Conservation (phyloP, 108 stramenopile species). For the Chaetoceros tenuissimus region DNA sequence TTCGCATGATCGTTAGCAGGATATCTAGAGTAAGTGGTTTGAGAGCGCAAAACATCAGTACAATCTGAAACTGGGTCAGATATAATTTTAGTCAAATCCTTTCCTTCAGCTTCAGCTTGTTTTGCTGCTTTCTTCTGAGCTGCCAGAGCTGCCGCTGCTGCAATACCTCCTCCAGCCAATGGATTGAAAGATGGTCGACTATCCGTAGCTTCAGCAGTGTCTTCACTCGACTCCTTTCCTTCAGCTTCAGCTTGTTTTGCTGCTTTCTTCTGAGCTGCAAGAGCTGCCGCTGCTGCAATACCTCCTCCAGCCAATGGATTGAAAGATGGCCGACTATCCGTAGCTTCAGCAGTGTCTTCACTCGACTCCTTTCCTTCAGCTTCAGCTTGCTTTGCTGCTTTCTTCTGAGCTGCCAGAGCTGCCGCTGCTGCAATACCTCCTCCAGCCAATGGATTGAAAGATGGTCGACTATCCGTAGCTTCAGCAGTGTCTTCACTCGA, state of each 20-base stretch:
- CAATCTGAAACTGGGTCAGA: too few species aligned
- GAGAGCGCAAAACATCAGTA: too few species aligned
- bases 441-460: neutral
- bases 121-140: constrained; percentile 5
- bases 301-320: constrained; percentile 3
- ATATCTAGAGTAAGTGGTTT: too few species aligned
- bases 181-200: neutral
- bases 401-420: constrained; percentile 10
- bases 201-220: too few species aligned
- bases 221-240: neutral
- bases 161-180: constrained; percentile 8
- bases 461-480: too few species aligned
- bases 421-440: constrained; percentile 15
- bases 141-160: constrained; percentile 13
- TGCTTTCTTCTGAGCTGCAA: constrained; percentile 7
- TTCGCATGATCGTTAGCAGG: too few species aligned
- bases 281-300: constrained; percentile 15
- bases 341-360: neutral
- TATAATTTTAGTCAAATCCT: neutral
- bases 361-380: constrained; percentile 6
- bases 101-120: constrained; percentile 6
- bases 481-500: neutral
- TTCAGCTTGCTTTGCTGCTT: neutral
- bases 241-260: neutral
- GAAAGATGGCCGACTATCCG: neutral